Conservation (phyloP, 2,329 filamentous ascomycete species). For the Cordyceps militaris region DNA sequence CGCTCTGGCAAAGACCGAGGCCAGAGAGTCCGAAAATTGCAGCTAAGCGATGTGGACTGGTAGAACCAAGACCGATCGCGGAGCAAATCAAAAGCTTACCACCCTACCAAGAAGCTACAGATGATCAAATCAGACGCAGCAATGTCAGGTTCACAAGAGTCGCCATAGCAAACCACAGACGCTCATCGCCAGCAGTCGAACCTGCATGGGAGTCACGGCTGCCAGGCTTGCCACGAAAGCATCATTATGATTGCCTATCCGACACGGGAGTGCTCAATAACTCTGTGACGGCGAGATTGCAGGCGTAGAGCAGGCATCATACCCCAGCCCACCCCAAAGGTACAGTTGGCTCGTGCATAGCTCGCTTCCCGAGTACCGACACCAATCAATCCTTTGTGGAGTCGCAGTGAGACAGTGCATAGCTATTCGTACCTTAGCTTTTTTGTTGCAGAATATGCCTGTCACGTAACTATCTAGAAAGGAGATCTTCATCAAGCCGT, state of each 20-base stretch:
- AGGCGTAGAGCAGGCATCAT: background rate
- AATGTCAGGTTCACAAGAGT: background rate
- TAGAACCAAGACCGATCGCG: slow-evolving; percentile 36
- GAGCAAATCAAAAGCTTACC: slow-evolving; percentile 23
- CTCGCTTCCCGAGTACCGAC: too few relatives aligned
- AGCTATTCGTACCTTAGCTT: too few relatives aligned
- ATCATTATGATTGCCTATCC: background rate
- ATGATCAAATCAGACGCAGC: background rate
- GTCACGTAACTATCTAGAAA: background rate
- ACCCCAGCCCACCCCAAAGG: too few relatives aligned
- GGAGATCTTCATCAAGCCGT: background rate
- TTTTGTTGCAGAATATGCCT: too few relatives aligned
- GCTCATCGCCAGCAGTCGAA: background rate
- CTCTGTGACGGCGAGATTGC: background rate
- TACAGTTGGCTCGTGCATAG: too few relatives aligned
- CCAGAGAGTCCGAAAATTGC: slow-evolving; percentile 81
- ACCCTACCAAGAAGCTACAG: background rate
- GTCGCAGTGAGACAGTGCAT: background rate
- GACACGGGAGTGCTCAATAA: background rate
- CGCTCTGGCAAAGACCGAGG: slow-evolving; percentile 56
- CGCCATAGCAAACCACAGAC: background rate
- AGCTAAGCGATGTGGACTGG: slow-evolving; percentile 97
- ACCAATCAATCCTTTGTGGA: background rate
- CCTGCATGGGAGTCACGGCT: background rate
- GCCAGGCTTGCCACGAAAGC: background rate